Evolutionary conservation across 306 rosid species (phyloP).

Genomic region (Prunus padus): DNA sequence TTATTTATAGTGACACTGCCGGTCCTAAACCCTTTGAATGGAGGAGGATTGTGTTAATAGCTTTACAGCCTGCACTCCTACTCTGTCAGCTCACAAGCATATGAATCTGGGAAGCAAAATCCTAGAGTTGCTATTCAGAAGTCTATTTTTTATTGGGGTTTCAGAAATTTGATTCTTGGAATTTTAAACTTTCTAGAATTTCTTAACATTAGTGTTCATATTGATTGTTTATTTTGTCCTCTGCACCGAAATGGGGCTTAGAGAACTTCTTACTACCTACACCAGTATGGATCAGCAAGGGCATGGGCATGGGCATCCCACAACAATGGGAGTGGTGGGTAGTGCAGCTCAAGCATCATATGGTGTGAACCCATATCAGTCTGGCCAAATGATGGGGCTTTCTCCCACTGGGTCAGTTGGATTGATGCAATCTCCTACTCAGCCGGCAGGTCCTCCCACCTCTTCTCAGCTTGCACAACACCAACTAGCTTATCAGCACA

Average conservation of each 20-base stretch:
- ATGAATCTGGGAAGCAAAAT: neutral
- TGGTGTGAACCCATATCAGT: constrained; percentile 32
- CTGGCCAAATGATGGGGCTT: constrained; percentile 34
- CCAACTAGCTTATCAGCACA: constrained; percentile 37
- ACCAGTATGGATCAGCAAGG: constrained; percentile 53
- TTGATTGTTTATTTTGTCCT: neutral
- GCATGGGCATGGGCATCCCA: constrained; percentile 28
- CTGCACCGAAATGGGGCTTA: neutral
- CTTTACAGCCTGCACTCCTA: neutral
- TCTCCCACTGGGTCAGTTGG: constrained; percentile 28
- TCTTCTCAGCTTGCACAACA: constrained; percentile 38
- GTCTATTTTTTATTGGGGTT: neutral
- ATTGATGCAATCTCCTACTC: constrained; percentile 31
- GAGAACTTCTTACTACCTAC: neutral
- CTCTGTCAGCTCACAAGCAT: neutral
- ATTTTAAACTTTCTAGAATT: neutral
- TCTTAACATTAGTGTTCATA: neutral
- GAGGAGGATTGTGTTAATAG: neutral
- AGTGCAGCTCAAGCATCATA: constrained; percentile 31
- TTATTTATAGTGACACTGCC: neutral
- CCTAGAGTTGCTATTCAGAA: neutral
- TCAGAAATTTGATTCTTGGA: neutral
- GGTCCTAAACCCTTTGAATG: neutral
- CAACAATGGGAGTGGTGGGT: constrained; percentile 19
- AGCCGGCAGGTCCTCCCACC: constrained; percentile 27